Evolutionary conservation across 352 stramenopile genomes (phyloP).

Genomic region (Pythium biforme): DNA sequence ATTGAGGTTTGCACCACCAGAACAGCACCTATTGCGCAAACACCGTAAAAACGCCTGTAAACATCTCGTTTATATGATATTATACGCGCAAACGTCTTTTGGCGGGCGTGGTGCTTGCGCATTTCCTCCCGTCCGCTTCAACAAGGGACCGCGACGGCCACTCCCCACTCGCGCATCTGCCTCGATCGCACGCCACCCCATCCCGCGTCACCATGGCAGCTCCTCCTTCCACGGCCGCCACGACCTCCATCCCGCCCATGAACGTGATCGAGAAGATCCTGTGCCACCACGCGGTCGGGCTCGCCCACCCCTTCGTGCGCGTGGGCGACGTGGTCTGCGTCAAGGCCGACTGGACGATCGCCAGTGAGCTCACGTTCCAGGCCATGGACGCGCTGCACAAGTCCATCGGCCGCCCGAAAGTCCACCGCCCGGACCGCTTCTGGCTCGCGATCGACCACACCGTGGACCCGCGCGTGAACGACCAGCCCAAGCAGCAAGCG

Average conservation of each 20-base stretch:
- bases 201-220: neutral
- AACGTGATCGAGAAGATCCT: constrained; percentile 89
- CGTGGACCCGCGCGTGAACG: constrained; percentile 75
- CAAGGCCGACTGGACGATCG: constrained; percentile 77
- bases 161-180: too few relatives aligned
- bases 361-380: constrained; percentile 78
- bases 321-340: constrained; percentile 81
- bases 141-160: too few relatives aligned
- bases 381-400: constrained; percentile 82
- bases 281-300: constrained; percentile 63
- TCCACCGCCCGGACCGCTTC: constrained; percentile 81
- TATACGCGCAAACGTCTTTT: too few relatives aligned
- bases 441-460: constrained; percentile 84
- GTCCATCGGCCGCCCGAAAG: constrained; percentile 63
- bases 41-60: constrained; percentile 8
- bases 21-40: constrained; percentile 27
- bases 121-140: too few relatives aligned
- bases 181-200: too few relatives aligned
- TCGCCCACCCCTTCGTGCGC: constrained; percentile 43
- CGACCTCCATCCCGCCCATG: constrained; percentile 40
- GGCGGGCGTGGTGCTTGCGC: too few relatives aligned
- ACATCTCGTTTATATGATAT: too few relatives aligned
- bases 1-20: constrained; percentile 19
- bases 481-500: constrained; percentile 73
- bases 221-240: too few relatives aligned